phyloP scores from a whole-genome alignment of 768 basidiomycete genomes.

The Pleurotus tuoliensis region DNA sequence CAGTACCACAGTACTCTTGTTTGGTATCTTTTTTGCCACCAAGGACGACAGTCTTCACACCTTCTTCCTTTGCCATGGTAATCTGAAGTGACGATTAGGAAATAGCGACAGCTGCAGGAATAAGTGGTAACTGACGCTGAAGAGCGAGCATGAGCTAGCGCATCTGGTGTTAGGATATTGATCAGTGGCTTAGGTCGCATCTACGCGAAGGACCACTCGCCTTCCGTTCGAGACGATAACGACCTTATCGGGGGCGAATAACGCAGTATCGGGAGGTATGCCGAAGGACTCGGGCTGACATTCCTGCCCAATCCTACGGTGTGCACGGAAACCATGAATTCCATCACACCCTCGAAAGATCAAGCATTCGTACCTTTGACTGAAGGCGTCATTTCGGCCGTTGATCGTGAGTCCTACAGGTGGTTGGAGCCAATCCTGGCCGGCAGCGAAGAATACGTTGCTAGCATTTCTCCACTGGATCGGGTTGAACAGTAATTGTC shows the following conservation, averaged over 20 bases:
- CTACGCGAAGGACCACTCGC: background rate
- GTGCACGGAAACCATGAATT: background rate
- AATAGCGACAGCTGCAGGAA: conserved; percentile 1
- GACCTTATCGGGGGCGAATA: conserved; percentile 48
- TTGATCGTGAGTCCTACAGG: conserved; percentile 31
- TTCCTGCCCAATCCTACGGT: conserved; percentile 39
- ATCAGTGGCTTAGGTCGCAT: background rate
- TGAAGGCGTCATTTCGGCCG: conserved; percentile 31
- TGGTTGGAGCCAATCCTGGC: conserved; percentile 31
- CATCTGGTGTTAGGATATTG: conserved; percentile 23
- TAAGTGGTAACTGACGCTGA: conserved; percentile 30
- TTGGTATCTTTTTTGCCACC: conserved; percentile 27
- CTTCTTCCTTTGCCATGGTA: conserved; percentile 43
- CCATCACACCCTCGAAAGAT: background rate
- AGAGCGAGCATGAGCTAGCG: conserved; percentile 45
- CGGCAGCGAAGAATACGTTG: conserved; percentile 24
- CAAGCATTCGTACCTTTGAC: conserved; percentile 8
- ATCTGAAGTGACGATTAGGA: conserved; percentile 29
- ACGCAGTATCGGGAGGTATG: conserved; percentile 34
- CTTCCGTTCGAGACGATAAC: conserved; percentile 52
- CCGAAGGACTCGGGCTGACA: conserved; percentile 34
- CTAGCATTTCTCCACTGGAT: conserved; percentile 39
- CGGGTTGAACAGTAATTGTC: conserved; percentile 45
- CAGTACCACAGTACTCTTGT: conserved; percentile 59
- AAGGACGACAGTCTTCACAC: conserved; percentile 4